A percentile compares a stretch with the other conserved stretches of the same genome.
Evolutionary conservation across 2,329 filamentous ascomycete genomes (phyloP).

Genomic region (Ceratocystis smalleyi): DNA sequence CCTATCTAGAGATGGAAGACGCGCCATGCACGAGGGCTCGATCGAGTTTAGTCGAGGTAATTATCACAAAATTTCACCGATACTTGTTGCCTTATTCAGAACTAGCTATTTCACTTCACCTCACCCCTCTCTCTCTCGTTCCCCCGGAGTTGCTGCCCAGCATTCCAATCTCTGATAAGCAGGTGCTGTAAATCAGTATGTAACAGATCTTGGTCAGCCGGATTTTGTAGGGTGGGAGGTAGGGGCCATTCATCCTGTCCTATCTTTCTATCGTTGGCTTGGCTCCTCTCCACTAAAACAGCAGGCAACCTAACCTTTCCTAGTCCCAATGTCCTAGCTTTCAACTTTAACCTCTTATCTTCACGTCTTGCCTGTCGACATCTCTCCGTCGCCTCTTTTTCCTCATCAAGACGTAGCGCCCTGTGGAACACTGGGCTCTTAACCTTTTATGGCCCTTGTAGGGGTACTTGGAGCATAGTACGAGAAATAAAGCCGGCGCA

Average conservation of each 20-base stretch:
- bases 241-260: too few species aligned
- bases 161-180: not conserved
- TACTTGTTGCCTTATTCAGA: not conserved
- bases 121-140: not conserved
- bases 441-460: not conserved
- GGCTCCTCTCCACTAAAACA: not conserved
- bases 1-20: not conserved
- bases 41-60: not conserved
- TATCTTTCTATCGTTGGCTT: not conserved
- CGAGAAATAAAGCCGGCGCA: conserved; percentile 4
- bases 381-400: not conserved
- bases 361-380: not conserved
- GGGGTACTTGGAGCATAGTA: not conserved
- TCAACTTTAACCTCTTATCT: conserved; percentile 3
- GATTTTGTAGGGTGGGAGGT: not conserved
- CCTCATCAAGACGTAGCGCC: not conserved
- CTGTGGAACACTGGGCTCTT: not conserved
- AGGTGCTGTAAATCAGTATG: not conserved
- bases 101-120: not conserved
- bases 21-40: not conserved
- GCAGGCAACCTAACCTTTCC: not conserved
- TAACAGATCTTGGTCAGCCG: conserved; percentile 5
- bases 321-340: not conserved
- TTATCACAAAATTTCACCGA: not conserved
- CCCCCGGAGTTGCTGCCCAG: not conserved